A percentile compares a stretch with the other conserved stretches of the same genome.
Conservation (phyloP, 2,329 filamentous ascomycete genomes). For the Microsporum canis region DNA sequence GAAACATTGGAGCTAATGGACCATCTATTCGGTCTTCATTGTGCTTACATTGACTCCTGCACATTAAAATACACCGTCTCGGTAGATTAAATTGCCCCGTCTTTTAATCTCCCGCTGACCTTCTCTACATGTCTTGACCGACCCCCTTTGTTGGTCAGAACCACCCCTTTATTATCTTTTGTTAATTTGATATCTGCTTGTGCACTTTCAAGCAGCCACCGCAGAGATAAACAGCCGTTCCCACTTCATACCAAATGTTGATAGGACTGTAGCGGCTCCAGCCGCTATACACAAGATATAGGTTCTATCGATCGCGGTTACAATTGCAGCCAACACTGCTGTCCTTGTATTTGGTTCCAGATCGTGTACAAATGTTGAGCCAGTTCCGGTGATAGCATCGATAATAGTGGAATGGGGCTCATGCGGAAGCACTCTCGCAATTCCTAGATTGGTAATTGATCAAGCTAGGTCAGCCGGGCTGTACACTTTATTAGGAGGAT, state of each 20-base stretch:
- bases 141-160: neutral
- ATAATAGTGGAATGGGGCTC: conserved; percentile 1
- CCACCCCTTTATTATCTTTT: neutral
- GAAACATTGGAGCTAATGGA: no score
- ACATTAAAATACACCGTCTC: neutral
- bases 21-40: no score
- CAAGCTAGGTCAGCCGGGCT: neutral
- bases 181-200: neutral
- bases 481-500: neutral
- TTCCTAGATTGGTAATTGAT: neutral
- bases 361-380: conserved; percentile 1
- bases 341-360: neutral
- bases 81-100: neutral
- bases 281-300: neutral
- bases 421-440: neutral
- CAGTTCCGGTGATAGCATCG: conserved; percentile 1
- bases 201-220: neutral
- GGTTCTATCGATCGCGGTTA: neutral
- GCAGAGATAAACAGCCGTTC: neutral
- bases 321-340: neutral
- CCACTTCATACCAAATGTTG: conserved; percentile 1
- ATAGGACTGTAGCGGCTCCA: neutral
- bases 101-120: neutral
- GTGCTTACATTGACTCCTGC: no score
- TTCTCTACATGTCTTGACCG: neutral